phyloP scores from a whole-genome alignment of 2,329 filamentous ascomycete genomes.

The Pseudomassariella vexata region DNA sequence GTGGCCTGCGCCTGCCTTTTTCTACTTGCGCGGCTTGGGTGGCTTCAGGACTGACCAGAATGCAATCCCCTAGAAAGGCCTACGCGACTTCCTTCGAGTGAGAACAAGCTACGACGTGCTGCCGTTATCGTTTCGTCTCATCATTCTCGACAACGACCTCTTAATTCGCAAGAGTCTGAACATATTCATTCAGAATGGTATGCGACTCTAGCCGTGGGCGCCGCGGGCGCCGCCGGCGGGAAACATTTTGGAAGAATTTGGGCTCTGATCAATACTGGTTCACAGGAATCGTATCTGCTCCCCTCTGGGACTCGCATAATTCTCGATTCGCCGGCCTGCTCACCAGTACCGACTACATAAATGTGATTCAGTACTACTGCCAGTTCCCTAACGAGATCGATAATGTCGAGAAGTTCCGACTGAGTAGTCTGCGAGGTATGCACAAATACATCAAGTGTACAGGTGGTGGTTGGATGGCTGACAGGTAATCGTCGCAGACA shows the following conservation, averaged over 20 bases:
- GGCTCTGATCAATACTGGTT: slow-evolving; percentile 5
- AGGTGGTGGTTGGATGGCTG: slow-evolving; percentile 7
- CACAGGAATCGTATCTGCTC: slow-evolving; percentile 91
- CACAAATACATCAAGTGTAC: slow-evolving; percentile 5
- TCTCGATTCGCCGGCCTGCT: slow-evolving; percentile 91
- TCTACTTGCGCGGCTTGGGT: not conserved
- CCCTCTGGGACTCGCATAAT: slow-evolving; percentile 90
- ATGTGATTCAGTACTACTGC: slow-evolving; percentile 98
- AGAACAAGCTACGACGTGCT: slow-evolving; percentile 97
- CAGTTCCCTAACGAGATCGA: slow-evolving; percentile 88
- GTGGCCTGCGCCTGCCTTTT: not conserved
- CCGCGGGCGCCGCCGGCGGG: slow-evolving; percentile 7
- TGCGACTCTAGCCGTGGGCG: slow-evolving; percentile 12
- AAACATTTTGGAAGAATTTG: not conserved
- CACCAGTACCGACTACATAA: slow-evolving; percentile 96
- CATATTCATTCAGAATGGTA: slow-evolving; percentile 94
- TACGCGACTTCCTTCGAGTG: slow-evolving; percentile 92
- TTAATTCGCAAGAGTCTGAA: slow-evolving; percentile 96
- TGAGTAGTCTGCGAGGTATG: slow-evolving; percentile 83
- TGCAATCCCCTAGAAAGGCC: slow-evolving; percentile 59
- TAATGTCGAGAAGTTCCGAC: slow-evolving; percentile 86
- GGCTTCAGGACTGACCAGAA: not conserved
- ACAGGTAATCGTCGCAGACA: slow-evolving; percentile 51
- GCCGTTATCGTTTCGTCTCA: slow-evolving; percentile 89
- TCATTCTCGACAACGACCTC: slow-evolving; percentile 90